These are phyloP conservation scores for Phytophthora niederhauseri DNA, from an alignment of 352 stramenopile genomes.

Conservation along the genomic window DNA sequence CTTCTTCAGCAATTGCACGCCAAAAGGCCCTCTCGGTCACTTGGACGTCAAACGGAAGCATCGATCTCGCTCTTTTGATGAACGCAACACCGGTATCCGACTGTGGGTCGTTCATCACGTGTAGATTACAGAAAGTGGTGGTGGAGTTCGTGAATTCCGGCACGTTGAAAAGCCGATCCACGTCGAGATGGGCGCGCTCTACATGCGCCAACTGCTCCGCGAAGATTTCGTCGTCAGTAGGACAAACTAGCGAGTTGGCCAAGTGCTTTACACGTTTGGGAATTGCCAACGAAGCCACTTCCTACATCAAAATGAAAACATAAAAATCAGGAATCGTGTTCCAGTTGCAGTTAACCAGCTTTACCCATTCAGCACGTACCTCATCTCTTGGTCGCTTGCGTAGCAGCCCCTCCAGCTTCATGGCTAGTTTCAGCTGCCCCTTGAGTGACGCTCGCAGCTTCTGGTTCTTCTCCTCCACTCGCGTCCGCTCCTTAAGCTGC, in stretches of 20 bases:
- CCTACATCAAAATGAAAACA: conserved; percentile 10
- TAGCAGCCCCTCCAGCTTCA: conserved; percentile 39
- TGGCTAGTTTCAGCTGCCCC: conserved; percentile 40
- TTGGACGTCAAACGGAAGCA: conserved; percentile 44
- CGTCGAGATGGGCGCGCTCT: conserved; percentile 28
- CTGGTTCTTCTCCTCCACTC: conserved; percentile 41
- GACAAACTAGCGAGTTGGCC: neutral
- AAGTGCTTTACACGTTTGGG: conserved; percentile 26
- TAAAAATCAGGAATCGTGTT: neutral
- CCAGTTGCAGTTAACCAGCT: too few relatives aligned
- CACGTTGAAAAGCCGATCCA: conserved; percentile 17
- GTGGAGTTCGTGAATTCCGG: conserved; percentile 19
- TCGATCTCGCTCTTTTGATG: conserved; percentile 41
- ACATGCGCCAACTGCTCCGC: conserved; percentile 34
- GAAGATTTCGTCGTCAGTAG: conserved; percentile 39
- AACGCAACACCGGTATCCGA: conserved; percentile 34
- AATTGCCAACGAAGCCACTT: conserved; percentile 14
- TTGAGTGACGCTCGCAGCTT: conserved; percentile 38
- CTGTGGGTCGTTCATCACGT: conserved; percentile 19
- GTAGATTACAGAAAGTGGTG: conserved; percentile 24
- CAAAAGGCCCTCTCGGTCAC: conserved; percentile 42
- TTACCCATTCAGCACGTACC: neutral
- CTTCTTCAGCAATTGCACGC: conserved; percentile 36
- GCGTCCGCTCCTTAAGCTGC: conserved; percentile 31
- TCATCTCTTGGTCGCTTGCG: conserved; percentile 29